phyloP scores from a whole-genome alignment of 2,329 filamentous ascomycete genomes.

The Clarireedia homoeocarpa region DNA sequence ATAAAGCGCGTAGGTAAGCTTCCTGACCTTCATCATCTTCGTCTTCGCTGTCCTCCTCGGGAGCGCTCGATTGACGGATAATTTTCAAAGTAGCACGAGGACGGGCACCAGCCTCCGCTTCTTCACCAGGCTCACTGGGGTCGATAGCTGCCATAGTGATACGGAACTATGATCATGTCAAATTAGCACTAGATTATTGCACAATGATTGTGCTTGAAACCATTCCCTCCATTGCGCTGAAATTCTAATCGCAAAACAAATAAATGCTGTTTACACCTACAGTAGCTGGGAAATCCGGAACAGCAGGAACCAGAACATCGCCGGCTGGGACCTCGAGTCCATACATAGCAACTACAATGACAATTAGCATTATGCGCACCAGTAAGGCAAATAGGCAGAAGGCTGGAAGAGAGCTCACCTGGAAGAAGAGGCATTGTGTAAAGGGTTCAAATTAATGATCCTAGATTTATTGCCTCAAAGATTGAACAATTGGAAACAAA shows the following conservation, averaged over 20 bases:
- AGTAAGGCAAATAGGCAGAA: background rate
- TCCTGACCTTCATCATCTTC: constrained; percentile 58
- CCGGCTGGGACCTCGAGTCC: constrained; percentile 85
- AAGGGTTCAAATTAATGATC: constrained; percentile 9
- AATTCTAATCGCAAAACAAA: background rate
- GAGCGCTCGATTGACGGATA: constrained; percentile 63
- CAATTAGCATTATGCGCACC: constrained; percentile 29
- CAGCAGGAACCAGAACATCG: constrained; percentile 72
- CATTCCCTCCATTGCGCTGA: background rate
- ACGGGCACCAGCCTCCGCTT: constrained; percentile 51
- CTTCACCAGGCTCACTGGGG: constrained; percentile 64
- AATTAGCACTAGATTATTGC: constrained; percentile 12
- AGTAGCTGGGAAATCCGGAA: constrained; percentile 72
- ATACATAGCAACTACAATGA: constrained; percentile 64
- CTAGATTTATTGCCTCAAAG: background rate
- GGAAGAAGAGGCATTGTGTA: constrained; percentile 48
- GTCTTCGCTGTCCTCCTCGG: constrained; percentile 51
- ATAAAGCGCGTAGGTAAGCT: constrained; percentile 51
- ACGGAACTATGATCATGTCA: constrained; percentile 58
- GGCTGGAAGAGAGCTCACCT: constrained; percentile 17
- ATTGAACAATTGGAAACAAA: background rate
- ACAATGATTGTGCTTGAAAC: background rate
- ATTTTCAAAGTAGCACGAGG: constrained; percentile 86
- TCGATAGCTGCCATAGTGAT: constrained; percentile 99
- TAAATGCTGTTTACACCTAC: constrained; percentile 45